A percentile compares a stretch with the other conserved stretches of the same genome.
These are phyloP conservation scores for Candida palmyrensis DNA, from an alignment of 805 yeast genomes.

Conservation along the genomic window DNA sequence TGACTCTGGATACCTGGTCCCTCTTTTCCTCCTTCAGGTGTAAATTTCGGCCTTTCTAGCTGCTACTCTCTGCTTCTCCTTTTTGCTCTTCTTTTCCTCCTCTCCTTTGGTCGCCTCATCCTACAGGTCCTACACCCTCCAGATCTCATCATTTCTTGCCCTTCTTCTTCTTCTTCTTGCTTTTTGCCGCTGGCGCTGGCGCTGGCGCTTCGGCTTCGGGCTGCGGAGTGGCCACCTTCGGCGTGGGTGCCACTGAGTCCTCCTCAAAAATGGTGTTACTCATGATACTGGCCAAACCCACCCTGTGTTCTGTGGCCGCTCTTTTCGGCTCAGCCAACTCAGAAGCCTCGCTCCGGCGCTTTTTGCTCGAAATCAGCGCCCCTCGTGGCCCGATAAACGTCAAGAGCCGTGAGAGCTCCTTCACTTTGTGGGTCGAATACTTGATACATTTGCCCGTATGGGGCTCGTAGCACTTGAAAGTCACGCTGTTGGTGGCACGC, in stretches of 20 bases:
- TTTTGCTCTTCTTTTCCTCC: too few species aligned
- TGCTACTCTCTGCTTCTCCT: too few species aligned
- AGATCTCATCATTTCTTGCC: constrained; percentile 20
- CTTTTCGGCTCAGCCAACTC: constrained; percentile 7
- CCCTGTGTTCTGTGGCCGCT: constrained; percentile 12
- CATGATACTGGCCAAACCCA: constrained; percentile 39
- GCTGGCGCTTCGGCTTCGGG: constrained; percentile 7
- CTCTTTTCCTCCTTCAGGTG: too few species aligned
- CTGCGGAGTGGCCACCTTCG: constrained; percentile 6
- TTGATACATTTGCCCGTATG: constrained; percentile 56
- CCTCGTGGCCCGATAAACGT: constrained; percentile 71
- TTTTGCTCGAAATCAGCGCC: constrained; percentile 30
- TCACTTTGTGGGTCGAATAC: constrained; percentile 53
- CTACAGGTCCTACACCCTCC: not conserved
- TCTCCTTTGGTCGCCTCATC: too few species aligned
- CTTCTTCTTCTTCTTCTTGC: constrained; percentile 28
- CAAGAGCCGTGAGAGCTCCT: constrained; percentile 70
- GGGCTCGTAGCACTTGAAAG: constrained; percentile 63
- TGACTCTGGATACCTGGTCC: too few species aligned
- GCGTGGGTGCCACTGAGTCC: constrained; percentile 9
- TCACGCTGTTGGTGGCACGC: constrained; percentile 30
- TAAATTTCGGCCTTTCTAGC: too few species aligned
- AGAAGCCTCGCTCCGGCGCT: constrained; percentile 9
- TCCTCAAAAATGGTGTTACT: constrained; percentile 29
- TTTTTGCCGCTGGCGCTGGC: constrained; percentile 8